Percentiles rank a stretch among this genome's conserved stretches.
phyloP scores from a whole-genome alignment of 306 rosid species.

The Quercus ilex region DNA sequence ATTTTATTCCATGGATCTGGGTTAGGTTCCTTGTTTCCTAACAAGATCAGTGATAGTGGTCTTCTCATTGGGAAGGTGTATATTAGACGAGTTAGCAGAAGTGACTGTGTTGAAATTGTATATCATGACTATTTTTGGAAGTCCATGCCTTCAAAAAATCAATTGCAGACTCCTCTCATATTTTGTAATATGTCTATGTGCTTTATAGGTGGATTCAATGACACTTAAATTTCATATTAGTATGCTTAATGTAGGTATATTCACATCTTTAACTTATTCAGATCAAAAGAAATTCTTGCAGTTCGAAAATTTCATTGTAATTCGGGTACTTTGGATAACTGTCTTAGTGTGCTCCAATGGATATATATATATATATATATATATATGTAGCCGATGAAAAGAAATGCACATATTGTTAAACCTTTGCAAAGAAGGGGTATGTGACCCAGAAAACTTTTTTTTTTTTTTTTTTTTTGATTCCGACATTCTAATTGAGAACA shows the following conservation, averaged over 20 bases:
- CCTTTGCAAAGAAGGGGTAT: neutral
- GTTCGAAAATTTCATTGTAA: neutral
- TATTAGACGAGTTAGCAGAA: neutral
- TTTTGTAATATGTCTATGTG: no score
- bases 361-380: neutral
- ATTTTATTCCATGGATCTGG: no score
- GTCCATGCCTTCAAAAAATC: no score
- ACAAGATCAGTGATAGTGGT: no score
- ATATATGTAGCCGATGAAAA: neutral
- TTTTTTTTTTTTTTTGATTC: neutral
- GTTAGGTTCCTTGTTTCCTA: no score
- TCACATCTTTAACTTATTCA: no score
- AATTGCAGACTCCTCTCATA: no score
- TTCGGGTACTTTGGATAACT: neutral
- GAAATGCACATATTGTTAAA: neutral
- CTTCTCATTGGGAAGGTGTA: neutral
- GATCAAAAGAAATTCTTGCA: no score
- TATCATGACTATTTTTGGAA: no score
- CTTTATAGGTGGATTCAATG: no score
- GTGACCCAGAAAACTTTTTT: neutral
- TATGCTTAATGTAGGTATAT: no score
- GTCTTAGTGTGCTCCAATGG: neutral
- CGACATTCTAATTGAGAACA: neutral
- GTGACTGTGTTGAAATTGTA: neutral
- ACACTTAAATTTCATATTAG: no score